Evolutionary conservation across 805 yeast species (phyloP).

Genomic region (Ogataea paradorogensis): DNA sequence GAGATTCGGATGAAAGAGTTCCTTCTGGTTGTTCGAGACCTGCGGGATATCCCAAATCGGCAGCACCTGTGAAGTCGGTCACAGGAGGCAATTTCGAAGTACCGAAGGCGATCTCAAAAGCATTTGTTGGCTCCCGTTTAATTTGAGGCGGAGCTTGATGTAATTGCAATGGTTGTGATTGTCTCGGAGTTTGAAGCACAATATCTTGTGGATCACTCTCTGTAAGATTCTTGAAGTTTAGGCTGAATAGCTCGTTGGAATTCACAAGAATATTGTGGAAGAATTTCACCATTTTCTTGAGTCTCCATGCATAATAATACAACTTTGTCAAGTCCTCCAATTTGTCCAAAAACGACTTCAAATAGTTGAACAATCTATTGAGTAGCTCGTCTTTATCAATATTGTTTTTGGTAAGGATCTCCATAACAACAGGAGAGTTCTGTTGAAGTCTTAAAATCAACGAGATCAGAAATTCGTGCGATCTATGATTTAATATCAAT

Average conservation of each 20-base stretch:
- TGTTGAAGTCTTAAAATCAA: conserved; percentile 46
- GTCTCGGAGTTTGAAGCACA: conserved; percentile 13
- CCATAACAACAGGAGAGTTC: conserved; percentile 33
- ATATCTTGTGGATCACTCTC: conserved; percentile 10
- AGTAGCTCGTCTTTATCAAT: conserved; percentile 35
- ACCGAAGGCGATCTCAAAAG: conserved; percentile 37
- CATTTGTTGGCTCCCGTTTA: conserved; percentile 27
- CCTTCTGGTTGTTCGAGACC: conserved; percentile 3
- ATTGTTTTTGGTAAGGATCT: conserved; percentile 32
- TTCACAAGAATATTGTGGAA: conserved; percentile 35
- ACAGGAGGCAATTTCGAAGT: conserved; percentile 36
- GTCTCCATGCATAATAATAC: conserved; percentile 46
- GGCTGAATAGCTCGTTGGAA: conserved; percentile 34
- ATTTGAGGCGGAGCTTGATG: conserved; percentile 15
- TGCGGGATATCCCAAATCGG: not conserved
- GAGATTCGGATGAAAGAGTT: conserved; percentile 9
- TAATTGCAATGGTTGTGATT: conserved; percentile 13
- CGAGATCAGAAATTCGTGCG: conserved; percentile 57
- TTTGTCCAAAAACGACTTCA: conserved; percentile 35
- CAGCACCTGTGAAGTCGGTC: conserved; percentile 27
- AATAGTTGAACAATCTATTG: conserved; percentile 33
- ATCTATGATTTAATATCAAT: conserved; percentile 52
- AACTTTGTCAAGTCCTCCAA: conserved; percentile 36
- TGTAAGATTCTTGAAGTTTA: conserved; percentile 31
- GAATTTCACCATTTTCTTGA: conserved; percentile 40